Percentiles rank a stretch among this genome's conserved stretches.
Evolutionary conservation across 768 basidiomycete genomes (phyloP).

Genomic region (Pleurotus citrinopileatus): DNA sequence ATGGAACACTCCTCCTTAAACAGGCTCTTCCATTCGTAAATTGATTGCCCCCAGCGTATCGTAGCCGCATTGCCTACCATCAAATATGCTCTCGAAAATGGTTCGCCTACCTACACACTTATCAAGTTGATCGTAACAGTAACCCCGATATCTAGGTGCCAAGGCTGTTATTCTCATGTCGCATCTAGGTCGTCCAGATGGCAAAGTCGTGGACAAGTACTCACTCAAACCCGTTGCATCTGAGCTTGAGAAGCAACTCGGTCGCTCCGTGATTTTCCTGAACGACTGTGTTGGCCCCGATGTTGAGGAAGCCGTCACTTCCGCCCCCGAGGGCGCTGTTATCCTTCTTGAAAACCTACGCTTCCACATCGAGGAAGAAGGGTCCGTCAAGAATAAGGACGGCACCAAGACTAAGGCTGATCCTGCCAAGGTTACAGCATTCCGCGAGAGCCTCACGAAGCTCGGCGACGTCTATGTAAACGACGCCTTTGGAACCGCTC

Average conservation of each 20-base stretch:
- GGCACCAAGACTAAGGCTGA: constrained; percentile 96
- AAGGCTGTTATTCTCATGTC: constrained; percentile 91
- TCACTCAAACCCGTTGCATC: constrained; percentile 84
- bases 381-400: constrained; percentile 89
- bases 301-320: constrained; percentile 74
- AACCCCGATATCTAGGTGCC: constrained; percentile 51
- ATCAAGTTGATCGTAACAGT: constrained; percentile 9
- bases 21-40: constrained; percentile 14
- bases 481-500: constrained; percentile 98
- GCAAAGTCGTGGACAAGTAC: constrained; percentile 85
- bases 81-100: constrained; percentile 85
- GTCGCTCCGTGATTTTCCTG: constrained; percentile 75
- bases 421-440: constrained; percentile 71
- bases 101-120: constrained; percentile 30
- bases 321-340: constrained; percentile 61
- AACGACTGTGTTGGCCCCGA: constrained; percentile 84
- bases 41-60: constrained; percentile 67
- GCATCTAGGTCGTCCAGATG: constrained; percentile 96
- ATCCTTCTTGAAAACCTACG: constrained; percentile 97
- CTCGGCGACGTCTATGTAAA: constrained; percentile 98
- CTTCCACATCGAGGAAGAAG: constrained; percentile 98
- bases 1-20: constrained; percentile 29
- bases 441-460: constrained; percentile 83
- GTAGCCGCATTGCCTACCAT: constrained; percentile 96
- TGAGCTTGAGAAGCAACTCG: constrained; percentile 75